Evolutionary conservation across 192 early-diverging fungal genomes (phyloP).

Genomic region (Powellomyces hirtus): DNA sequence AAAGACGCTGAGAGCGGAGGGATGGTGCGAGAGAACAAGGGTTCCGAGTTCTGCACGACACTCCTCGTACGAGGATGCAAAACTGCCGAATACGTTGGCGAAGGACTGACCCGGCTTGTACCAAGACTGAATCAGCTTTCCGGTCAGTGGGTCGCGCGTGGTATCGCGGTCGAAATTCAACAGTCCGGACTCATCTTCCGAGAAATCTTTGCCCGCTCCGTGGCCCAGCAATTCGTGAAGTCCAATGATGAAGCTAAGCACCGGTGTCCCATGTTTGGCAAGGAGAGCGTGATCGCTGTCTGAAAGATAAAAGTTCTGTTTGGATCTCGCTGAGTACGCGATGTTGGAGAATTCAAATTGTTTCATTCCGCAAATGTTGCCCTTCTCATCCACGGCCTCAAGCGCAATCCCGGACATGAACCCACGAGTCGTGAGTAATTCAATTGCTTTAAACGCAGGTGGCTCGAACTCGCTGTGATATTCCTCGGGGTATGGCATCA

Average conservation of each 20-base stretch:
- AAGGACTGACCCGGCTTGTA: conserved; percentile 1
- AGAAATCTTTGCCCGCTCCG: background rate
- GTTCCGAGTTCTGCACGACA: background rate
- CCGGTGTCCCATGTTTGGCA: background rate
- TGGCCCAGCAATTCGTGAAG: background rate
- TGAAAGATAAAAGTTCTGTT: background rate
- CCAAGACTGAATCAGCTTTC: background rate
- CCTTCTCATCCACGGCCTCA: background rate
- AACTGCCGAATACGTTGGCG: background rate
- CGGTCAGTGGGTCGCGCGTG: background rate
- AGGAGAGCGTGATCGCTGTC: background rate
- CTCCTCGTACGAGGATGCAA: background rate
- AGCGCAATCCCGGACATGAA: background rate
- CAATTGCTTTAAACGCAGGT: background rate
- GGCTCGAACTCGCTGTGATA: background rate
- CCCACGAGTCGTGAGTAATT: background rate
- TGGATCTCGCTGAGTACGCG: background rate
- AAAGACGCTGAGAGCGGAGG: background rate
- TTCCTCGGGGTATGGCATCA: background rate
- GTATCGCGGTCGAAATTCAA: background rate
- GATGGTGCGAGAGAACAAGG: background rate
- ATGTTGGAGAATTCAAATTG: background rate
- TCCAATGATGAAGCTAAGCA: background rate
- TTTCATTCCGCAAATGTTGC: background rate
- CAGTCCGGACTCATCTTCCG: background rate